Conservation (phyloP, 805 yeast species). For the Kodamaea kaohsiungensis region DNA sequence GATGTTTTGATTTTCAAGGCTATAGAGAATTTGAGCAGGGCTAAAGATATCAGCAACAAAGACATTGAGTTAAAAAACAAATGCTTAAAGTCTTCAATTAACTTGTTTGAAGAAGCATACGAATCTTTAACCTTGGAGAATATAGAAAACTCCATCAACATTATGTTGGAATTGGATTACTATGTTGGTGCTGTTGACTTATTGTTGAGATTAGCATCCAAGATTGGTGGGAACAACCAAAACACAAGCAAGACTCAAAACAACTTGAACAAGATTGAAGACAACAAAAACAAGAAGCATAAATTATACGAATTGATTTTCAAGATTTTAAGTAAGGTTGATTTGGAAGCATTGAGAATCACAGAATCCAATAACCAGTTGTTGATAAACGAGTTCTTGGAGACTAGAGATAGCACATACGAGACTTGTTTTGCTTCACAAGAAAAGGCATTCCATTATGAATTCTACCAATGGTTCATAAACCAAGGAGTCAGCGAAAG, state of each 20-base stretch:
- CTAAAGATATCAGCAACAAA: constrained; percentile 68
- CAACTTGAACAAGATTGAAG: constrained; percentile 65
- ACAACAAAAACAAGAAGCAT: constrained; percentile 69
- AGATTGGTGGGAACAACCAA: constrained; percentile 39
- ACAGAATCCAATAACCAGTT: constrained; percentile 37
- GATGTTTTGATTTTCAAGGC: constrained; percentile 95
- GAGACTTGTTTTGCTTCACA: constrained; percentile 67
- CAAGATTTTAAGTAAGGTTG: constrained; percentile 70
- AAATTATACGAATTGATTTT: constrained; percentile 79
- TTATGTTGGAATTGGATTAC: constrained; percentile 75
- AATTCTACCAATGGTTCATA: constrained; percentile 90
- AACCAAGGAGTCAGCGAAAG: constrained; percentile 74
- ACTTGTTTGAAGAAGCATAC: constrained; percentile 75
- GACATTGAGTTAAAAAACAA: constrained; percentile 69
- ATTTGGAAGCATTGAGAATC: constrained; percentile 55
- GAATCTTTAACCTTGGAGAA: constrained; percentile 77
- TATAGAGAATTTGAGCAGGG: constrained; percentile 84
- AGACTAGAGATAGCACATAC: constrained; percentile 71
- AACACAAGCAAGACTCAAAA: constrained; percentile 10
- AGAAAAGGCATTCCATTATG: constrained; percentile 88
- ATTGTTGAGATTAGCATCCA: constrained; percentile 71
- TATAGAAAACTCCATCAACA: constrained; percentile 74
- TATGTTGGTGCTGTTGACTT: constrained; percentile 86
- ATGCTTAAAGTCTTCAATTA: constrained; percentile 72
- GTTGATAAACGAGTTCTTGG: constrained; percentile 51